These are phyloP conservation scores for Phalaenopsis equestris DNA, from an alignment of 106 monocot genomes.

Conservation along the genomic window DNA sequence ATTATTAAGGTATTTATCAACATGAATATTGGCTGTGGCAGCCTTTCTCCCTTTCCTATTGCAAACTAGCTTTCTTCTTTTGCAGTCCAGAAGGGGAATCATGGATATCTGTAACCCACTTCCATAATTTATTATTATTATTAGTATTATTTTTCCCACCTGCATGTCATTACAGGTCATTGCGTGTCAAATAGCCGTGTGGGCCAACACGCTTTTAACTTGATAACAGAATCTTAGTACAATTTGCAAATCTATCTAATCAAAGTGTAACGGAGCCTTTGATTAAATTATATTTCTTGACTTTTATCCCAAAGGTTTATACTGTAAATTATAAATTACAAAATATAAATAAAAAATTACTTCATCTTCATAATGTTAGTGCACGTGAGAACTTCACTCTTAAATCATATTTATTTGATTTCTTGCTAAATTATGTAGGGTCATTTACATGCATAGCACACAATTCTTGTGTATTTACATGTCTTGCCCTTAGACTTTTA, in stretches of 20 bases:
- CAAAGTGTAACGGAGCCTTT: neutral
- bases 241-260: no score
- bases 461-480: no score
- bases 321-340: neutral
- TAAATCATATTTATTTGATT: no score
- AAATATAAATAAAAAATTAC: neutral
- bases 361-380: neutral
- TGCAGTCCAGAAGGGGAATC: neutral
- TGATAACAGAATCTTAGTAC: neutral
- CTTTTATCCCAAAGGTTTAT: neutral
- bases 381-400: no score
- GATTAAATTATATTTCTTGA: neutral
- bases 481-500: no score
- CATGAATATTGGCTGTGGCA: no score
- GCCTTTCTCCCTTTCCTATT: neutral
- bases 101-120: neutral
- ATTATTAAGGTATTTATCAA: no score
- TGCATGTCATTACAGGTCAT: neutral
- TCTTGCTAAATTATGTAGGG: no score
- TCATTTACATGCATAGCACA: no score
- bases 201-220: neutral
- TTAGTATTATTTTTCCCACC: no score
- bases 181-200: neutral
- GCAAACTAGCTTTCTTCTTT: neutral
- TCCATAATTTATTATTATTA: no score